Evolutionary conservation across 495 filamentous ascomycete genomes (phyloP), one percentile per base, ranked within the genome.

Genomic region (Neurospora tetrasperma): DNA sequence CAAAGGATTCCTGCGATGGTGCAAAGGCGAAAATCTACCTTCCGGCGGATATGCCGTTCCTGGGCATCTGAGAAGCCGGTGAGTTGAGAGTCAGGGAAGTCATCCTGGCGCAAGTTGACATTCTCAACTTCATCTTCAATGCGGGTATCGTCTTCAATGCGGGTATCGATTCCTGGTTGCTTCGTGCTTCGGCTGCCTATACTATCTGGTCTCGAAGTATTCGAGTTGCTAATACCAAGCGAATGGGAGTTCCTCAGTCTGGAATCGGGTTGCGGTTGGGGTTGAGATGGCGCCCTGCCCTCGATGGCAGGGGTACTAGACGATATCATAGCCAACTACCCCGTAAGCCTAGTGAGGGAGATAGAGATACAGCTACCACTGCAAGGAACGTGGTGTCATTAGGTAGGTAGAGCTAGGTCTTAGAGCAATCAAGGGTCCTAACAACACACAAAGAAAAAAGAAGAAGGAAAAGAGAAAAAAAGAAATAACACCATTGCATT

Each of bases 1-100:
- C 90, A 92, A 12, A 94, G 83, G 35, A 93, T 85, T 4, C 91
- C 90, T 18, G 90, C 91, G 74, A 94, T 92, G 42, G 87, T 90
- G 81, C 91, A 94, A 7, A 94, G 84, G n/a, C 91, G 86, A 59
- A 91, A 73, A 77, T 94, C 92, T 69, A 90, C 86, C 80, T 93
- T 93, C 70, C 85, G 84, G 23, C 88, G 88, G 46, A 94, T 77
- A 42, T 74, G 81, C 54, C 79, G 76, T 23, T 79, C 76, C n/a
- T 70, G 71, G 5, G 59, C 69, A 27, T 75, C 70, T 9, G 41
- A 20, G 71, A 68, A 66, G 31, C 16, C 27, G 43, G 48, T 4
- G 69, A 20, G n/a, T 14, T 27, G 23, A 18, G 35, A 12, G 35
- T 70, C 35, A 8, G 69, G 4, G 31, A 48, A n/a, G 69, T 70